Percentiles rank a stretch among this genome's conserved stretches.
phyloP scores from a whole-genome alignment of 768 basidiomycete genomes.

The Hypholoma fasciculare region DNA sequence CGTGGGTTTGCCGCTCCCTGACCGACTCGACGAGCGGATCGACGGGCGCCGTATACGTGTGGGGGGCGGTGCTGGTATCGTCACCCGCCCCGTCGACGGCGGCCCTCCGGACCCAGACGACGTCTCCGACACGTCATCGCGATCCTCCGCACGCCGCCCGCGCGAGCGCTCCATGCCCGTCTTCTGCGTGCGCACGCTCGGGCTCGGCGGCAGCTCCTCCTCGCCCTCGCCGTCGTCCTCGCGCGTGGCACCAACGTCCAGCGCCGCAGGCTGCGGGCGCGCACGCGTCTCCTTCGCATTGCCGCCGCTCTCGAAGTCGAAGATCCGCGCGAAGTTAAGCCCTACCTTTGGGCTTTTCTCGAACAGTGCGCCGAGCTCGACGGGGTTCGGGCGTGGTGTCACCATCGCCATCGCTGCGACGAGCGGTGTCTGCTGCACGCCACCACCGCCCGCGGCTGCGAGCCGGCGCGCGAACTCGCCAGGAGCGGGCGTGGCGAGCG shows the following conservation, averaged over 20 bases:
- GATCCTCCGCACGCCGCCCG: slow-evolving; percentile 6
- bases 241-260: neutral
- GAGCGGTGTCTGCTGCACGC: neutral
- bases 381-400: slow-evolving; percentile 22
- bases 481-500: slow-evolving; percentile 69
- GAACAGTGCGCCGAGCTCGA: slow-evolving; percentile 67
- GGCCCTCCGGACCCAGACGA: slow-evolving; percentile 13
- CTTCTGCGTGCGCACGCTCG: slow-evolving; percentile 9
- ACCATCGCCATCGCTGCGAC: neutral
- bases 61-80: slow-evolving; percentile 28
- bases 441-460: neutral
- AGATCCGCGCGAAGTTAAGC: slow-evolving; percentile 77
- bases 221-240: slow-evolving; percentile 18
- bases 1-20: slow-evolving; percentile 26
- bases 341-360: slow-evolving; percentile 68
- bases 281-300: slow-evolving; percentile 19
- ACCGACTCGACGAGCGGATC: slow-evolving; percentile 43
- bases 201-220: neutral
- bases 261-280: neutral
- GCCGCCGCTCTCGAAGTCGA: slow-evolving; percentile 57
- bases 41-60: slow-evolving; percentile 60
- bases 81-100: slow-evolving; percentile 4
- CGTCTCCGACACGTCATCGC: slow-evolving; percentile 21
- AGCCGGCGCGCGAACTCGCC: slow-evolving; percentile 44
- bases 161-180: slow-evolving; percentile 9